These are phyloP conservation scores for Phytophthora syringae DNA, from an alignment of 352 stramenopile species.

Conservation along the genomic window DNA sequence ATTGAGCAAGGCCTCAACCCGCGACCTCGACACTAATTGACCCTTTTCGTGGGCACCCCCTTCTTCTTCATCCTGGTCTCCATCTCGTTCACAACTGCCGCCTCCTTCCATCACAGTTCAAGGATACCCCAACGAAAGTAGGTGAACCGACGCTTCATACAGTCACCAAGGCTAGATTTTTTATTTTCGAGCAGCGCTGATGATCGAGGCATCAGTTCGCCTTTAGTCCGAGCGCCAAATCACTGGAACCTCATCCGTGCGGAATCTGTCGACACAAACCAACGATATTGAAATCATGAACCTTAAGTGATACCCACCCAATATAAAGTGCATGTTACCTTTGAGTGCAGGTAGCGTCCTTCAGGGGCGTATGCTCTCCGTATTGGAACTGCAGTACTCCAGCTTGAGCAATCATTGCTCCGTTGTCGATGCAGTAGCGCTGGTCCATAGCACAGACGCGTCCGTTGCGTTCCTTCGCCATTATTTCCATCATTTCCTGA, in stretches of 20 bases:
- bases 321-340: conserved; percentile 49
- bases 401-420: conserved; percentile 99
- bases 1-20: conserved; percentile 36
- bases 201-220: not conserved
- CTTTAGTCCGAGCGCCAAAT: conserved; percentile 93
- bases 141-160: conserved; percentile 29
- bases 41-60: not conserved
- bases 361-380: conserved; percentile 88
- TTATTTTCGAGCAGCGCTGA: conserved; percentile 17
- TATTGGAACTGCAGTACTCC: conserved; percentile 98
- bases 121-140: conserved; percentile 6
- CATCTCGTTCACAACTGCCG: not conserved
- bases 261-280: conserved; percentile 73
- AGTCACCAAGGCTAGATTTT: conserved; percentile 4
- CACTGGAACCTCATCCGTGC: conserved; percentile 98
- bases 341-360: conserved; percentile 95
- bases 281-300: not conserved
- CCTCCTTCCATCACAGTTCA: conserved; percentile 16
- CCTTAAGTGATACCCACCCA: not conserved
- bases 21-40: conserved; percentile 19
- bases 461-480: conserved; percentile 96
- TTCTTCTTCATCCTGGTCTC: not conserved
- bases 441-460: conserved; percentile 98
- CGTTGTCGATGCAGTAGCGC: conserved; percentile 99
- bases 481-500: conserved; percentile 98